Base-by-base conservation (phyloP, 331 rosid species). In the Malus hybrid region DNA sequence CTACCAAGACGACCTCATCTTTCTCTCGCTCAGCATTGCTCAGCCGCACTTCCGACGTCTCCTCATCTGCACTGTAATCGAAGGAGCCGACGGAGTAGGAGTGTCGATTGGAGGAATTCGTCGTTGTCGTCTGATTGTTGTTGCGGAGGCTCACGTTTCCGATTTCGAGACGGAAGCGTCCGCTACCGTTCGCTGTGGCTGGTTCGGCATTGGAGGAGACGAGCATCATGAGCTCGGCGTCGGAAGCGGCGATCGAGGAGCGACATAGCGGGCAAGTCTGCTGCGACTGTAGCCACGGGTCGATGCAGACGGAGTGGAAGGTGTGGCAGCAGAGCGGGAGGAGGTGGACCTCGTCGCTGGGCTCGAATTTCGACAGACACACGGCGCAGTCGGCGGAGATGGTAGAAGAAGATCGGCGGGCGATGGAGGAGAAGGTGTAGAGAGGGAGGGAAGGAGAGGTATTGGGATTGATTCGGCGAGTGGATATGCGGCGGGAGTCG, bases 11-110 rank as follows among this genome's bases (percentile, higher is more conserved):
- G 5, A 60, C 18, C 10, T 86, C 82, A 0, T 92, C 97, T 67
- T 94, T 94, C 5, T 82, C 90, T 3, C 57, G 20, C 1, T 52
- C 57, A 52, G 89, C 85, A 63, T 84, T 79, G 63, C 79, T 79
- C 55, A 81, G 32, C 16, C 80, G 75, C 33, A 91, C 81, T 78
- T 91, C 97, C 0, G 89, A 85, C 0, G 86, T 80, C 0, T 85
- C 88, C 4, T 91, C 94, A 0, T 84, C 97, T 0, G 88, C 87
- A 0, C 83, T 70, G 62, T 91, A 90, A 9, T 91, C 95, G 73
- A 89, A 93, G 11, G 98, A 93, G 42, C 98, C 98, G 6, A 93
- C 85, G 3, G 88, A 85, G 48, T 79, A 77, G 57, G 57, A 52
- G 57, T 52, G 57, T 3, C 57, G 57, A 52, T 52, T 6, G 10